Percentiles rank a stretch among this genome's conserved stretches.
Evolutionary conservation across 1,139 yeast species (phyloP).

Genomic region (Saccharomycopsis crataegensis): DNA sequence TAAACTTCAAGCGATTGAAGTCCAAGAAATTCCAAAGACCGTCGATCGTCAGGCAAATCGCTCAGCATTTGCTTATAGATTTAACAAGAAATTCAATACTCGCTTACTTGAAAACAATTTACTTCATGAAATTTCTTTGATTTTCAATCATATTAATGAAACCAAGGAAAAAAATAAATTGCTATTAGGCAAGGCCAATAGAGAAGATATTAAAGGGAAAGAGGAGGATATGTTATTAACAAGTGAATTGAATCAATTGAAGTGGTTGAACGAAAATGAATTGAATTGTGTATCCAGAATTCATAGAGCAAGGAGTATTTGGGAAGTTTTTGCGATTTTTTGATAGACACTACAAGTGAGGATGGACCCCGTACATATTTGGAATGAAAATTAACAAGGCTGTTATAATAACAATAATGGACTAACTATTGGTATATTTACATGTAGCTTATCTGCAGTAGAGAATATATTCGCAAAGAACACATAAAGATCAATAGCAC

Average conservation of each 20-base stretch:
- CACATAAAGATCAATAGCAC: neutral
- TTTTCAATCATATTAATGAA: slow-evolving; percentile 46
- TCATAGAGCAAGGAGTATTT: slow-evolving; percentile 45
- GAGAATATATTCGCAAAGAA: neutral
- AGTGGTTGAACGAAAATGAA: slow-evolving; percentile 52
- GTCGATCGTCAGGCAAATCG: slow-evolving; percentile 48
- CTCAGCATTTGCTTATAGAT: slow-evolving; percentile 81
- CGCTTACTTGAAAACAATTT: slow-evolving; percentile 44
- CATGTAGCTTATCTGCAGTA: neutral
- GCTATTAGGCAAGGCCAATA: slow-evolving; percentile 68
- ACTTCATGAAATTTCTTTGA: slow-evolving; percentile 62
- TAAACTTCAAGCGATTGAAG: slow-evolving; percentile 53
- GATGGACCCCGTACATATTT: neutral
- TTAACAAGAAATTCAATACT: slow-evolving; percentile 47
- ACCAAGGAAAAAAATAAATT: slow-evolving; percentile 58
- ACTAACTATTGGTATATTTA: neutral
- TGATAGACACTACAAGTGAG: neutral
- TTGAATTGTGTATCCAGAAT: slow-evolving; percentile 45
- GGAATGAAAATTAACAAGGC: neutral
- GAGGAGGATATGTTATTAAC: slow-evolving; percentile 70
- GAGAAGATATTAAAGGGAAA: slow-evolving; percentile 85
- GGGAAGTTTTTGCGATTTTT: slow-evolving; percentile 36
- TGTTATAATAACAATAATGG: neutral
- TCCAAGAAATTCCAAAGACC: slow-evolving; percentile 90
- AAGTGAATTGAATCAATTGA: slow-evolving; percentile 67